Evolutionary conservation across 257 asterid genomes (phyloP).

Genomic region (Solanum infundibuliforme): DNA sequence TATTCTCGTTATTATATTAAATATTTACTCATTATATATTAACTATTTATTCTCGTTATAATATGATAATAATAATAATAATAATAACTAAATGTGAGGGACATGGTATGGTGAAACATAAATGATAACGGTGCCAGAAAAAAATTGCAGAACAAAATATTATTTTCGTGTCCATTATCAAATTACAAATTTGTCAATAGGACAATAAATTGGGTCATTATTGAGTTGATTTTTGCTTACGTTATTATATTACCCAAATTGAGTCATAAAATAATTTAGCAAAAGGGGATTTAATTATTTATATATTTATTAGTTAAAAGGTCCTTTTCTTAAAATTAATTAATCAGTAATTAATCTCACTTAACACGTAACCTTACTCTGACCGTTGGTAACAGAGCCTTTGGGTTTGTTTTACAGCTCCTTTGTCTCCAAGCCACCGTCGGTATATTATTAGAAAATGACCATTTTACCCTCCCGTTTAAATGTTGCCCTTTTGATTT

Average conservation of each 20-base stretch:
- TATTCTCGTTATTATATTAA: not conserved
- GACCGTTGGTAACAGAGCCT: constrained; percentile 15
- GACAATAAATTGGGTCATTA: not conserved
- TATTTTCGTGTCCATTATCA: not conserved
- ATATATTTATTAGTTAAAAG: constrained; percentile 4
- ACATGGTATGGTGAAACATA: not conserved
- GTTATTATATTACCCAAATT: not conserved
- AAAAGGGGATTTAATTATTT: not conserved
- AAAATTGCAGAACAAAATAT: not conserved
- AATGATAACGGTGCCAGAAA: not conserved
- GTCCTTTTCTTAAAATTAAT: constrained; percentile 25
- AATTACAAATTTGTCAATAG: not conserved
- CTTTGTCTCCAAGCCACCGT: not conserved
- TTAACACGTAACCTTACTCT: not conserved
- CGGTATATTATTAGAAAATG: not conserved
- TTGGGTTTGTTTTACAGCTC: not conserved
- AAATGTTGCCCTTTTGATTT: too few species aligned
- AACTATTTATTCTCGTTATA: too few species aligned
- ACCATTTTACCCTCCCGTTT: not conserved
- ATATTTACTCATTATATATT: too few species aligned
- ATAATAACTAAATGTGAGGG: not conserved
- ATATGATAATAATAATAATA: not conserved
- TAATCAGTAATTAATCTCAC: constrained; percentile 1
- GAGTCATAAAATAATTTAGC: not conserved
- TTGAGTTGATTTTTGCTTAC: not conserved